These are phyloP conservation scores for Auxenochlorella pyrenoidosa DNA, from an alignment of 139 green algal species.

Conservation along the genomic window DNA sequence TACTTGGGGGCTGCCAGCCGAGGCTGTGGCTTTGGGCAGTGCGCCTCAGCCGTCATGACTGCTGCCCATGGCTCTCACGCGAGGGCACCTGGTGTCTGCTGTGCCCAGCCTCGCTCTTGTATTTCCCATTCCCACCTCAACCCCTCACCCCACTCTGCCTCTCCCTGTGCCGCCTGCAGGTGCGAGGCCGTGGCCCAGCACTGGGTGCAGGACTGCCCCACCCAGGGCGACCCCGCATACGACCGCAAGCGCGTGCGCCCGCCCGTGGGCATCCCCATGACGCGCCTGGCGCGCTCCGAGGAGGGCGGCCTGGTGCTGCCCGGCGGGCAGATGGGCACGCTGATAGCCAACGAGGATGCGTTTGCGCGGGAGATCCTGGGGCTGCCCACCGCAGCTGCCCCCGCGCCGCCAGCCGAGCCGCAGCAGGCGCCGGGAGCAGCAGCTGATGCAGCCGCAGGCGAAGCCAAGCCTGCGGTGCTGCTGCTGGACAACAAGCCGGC, in stretches of 20 bases:
- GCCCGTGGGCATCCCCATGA: constrained; percentile 76
- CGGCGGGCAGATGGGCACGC: constrained; percentile 58
- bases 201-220: constrained; percentile 81
- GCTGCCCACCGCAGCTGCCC: constrained; percentile 33
- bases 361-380: constrained; percentile 62
- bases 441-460: not conserved
- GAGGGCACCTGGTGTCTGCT: not conserved
- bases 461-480: constrained; percentile 5
- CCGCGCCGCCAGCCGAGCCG: not conserved
- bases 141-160: not conserved
- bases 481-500: constrained; percentile 42
- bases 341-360: constrained; percentile 63
- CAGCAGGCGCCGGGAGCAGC: not conserved
- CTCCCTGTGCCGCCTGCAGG: not conserved
- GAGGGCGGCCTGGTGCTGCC: constrained; percentile 73
- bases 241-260: constrained; percentile 63
- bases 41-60: too few species aligned
- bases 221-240: constrained; percentile 65
- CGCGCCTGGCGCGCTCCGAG: constrained; percentile 48
- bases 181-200: constrained; percentile 55
- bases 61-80: too few species aligned
- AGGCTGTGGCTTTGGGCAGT: not conserved
- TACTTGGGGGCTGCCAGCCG: not conserved
- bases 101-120: too few species aligned
- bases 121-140: not conserved